These are phyloP conservation scores for Pichia deserticola DNA, from an alignment of 805 yeast species.

Conservation along the genomic window DNA sequence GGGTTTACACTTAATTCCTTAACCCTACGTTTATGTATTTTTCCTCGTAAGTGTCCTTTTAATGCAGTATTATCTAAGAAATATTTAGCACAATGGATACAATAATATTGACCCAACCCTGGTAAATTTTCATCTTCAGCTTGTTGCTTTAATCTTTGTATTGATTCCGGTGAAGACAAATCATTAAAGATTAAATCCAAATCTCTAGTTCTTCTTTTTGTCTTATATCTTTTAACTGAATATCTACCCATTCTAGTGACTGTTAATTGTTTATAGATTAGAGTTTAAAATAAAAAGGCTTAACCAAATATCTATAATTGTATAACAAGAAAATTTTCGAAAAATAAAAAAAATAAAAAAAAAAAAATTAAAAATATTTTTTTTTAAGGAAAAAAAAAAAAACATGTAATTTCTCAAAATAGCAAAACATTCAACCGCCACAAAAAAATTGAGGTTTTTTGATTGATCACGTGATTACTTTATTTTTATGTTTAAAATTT, in stretches of 20 bases:
- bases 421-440: no score
- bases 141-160: conserved; percentile 56
- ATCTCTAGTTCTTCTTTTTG: conserved; percentile 81
- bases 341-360: no score
- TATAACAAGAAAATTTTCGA: no score
- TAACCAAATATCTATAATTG: no score
- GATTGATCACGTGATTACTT: no score
- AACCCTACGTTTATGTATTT: conserved; percentile 81
- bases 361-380: background rate
- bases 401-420: no score
- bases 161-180: conserved; percentile 54
- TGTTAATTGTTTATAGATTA: no score
- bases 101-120: conserved; percentile 91
- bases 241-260: conserved; percentile 69
- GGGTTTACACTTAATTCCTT: conserved; percentile 71
- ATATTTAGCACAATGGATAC: conserved; percentile 90
- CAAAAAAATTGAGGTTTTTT: background rate
- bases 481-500: no score
- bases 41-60: conserved; percentile 63
- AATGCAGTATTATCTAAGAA: conserved; percentile 72
- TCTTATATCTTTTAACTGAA: conserved; percentile 79
- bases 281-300: no score
- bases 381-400: background rate
- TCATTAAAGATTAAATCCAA: conserved; percentile 78
- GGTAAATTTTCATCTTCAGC: conserved; percentile 84